Percentiles rank a stretch among this genome's conserved stretches.
Evolutionary conservation across 495 filamentous ascomycete genomes (phyloP).

Genomic region (Neurospora sp.): DNA sequence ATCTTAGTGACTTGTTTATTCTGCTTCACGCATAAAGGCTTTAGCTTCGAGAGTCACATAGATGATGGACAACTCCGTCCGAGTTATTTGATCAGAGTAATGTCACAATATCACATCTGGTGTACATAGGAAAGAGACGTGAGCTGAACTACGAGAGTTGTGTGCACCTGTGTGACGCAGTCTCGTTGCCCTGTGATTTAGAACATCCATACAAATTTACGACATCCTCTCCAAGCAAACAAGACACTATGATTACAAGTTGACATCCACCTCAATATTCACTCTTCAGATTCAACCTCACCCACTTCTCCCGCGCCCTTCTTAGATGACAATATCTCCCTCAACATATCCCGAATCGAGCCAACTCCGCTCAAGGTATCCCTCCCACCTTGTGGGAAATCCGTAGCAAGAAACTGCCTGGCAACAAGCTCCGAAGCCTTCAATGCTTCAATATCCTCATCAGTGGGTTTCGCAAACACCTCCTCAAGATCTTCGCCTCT

Average conservation of each 20-base stretch:
- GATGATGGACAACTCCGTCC: not conserved
- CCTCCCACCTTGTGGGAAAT: not conserved
- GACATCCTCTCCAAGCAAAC: too few species aligned
- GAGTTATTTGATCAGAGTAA: not conserved
- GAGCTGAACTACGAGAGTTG: too few species aligned
- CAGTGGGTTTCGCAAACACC: conserved; percentile 1
- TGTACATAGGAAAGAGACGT: too few species aligned
- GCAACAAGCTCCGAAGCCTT: conserved; percentile 8
- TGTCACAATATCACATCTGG: too few species aligned
- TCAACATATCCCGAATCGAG: not conserved
- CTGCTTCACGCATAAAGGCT: not conserved
- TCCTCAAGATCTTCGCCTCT: conserved; percentile 38
- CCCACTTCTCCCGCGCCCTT: not conserved
- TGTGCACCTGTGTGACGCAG: too few species aligned
- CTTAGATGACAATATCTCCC: not conserved
- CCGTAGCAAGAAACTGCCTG: conserved; percentile 11
- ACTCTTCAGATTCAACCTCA: not conserved
- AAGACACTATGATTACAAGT: not conserved
- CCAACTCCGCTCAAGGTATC: not conserved
- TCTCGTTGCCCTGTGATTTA: too few species aligned
- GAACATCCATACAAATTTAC: too few species aligned
- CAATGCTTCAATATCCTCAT: conserved; percentile 8
- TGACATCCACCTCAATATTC: not conserved
- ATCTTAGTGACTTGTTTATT: not conserved
- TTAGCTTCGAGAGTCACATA: not conserved